These are phyloP conservation scores for Rhodotorula sp. DNA, from an alignment of 1,284 basidiomycete species.

Conservation along the genomic window DNA sequence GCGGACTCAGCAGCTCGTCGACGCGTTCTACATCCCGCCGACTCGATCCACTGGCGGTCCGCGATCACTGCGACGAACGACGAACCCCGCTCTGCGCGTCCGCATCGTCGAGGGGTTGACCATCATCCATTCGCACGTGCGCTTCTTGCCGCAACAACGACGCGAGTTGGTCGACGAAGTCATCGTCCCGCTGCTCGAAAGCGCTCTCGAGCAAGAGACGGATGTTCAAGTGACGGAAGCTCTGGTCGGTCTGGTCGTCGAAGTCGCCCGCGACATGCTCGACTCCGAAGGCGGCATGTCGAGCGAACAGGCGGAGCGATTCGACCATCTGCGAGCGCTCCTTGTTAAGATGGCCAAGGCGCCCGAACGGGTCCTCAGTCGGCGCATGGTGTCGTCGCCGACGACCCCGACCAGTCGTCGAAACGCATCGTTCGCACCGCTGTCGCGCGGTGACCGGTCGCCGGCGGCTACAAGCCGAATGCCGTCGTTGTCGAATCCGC, in stretches of 20 bases:
- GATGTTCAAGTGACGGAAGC: constrained; percentile 49
- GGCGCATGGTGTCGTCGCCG: constrained; percentile 23
- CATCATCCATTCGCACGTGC: constrained; percentile 51
- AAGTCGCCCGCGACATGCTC: constrained; percentile 52
- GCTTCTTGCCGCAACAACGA: constrained; percentile 50
- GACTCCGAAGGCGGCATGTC: constrained; percentile 39
- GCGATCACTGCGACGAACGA: constrained; percentile 27
- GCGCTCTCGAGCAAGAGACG: constrained; percentile 48
- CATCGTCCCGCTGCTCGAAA: constrained; percentile 53
- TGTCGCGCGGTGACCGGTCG: constrained; percentile 30
- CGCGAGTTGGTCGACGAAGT: constrained; percentile 50
- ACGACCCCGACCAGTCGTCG: constrained; percentile 7
- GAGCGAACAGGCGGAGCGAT: constrained; percentile 35
- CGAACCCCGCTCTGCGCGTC: constrained; percentile 38
- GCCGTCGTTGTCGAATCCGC: constrained; percentile 11
- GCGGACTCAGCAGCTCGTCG: constrained; percentile 52
- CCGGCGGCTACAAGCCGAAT: background rate
- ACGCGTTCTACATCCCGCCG: constrained; percentile 49
- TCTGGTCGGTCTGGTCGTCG: constrained; percentile 50
- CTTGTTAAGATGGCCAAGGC: constrained; percentile 49
- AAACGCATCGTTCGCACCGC: constrained; percentile 19
- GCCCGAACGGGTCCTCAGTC: constrained; percentile 23
- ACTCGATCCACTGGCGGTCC: background rate
- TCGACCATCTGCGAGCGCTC: constrained; percentile 49
- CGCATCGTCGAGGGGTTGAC: constrained; percentile 51